phyloP scores from a whole-genome alignment of 108 stramenopile species.

The Skeletonema grethae region DNA sequence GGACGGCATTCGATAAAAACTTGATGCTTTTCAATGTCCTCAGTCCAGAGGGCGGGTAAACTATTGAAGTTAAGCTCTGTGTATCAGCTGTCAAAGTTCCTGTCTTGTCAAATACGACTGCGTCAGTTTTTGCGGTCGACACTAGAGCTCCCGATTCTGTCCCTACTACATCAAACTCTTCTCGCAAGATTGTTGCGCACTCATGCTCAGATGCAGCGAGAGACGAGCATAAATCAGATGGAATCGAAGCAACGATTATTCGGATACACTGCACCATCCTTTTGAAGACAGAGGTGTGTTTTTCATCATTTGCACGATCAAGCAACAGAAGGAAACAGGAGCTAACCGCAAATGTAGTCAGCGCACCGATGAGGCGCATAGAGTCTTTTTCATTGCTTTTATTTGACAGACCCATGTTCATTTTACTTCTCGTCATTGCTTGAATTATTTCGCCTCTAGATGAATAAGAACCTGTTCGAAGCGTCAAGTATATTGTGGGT shows the following conservation, averaged over 20 bases:
- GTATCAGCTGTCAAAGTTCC: constrained; percentile 84
- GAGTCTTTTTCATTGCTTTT: constrained; percentile 51
- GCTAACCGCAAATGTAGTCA: constrained; percentile 48
- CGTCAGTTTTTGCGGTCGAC: constrained; percentile 50
- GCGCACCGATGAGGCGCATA: constrained; percentile 44
- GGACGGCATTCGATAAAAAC: constrained; percentile 42
- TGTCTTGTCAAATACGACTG: constrained; percentile 90
- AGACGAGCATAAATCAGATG: constrained; percentile 62
- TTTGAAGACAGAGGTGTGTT: constrained; percentile 52
- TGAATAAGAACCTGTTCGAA: constrained; percentile 88
- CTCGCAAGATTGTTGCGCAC: constrained; percentile 48
- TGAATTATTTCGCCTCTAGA: constrained; percentile 84
- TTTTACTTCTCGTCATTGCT: constrained; percentile 42
- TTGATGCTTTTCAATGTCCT: background rate
- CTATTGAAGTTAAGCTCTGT: constrained; percentile 47
- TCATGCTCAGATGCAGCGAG: constrained; percentile 44
- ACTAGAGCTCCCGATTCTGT: constrained; percentile 66
- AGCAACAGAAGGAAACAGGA: constrained; percentile 53
- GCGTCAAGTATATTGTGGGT: constrained; percentile 34
- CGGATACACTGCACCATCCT: constrained; percentile 63
- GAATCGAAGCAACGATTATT: constrained; percentile 58
- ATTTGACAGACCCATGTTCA: constrained; percentile 56
- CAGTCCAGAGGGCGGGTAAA: constrained; percentile 16
- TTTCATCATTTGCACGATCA: background rate
- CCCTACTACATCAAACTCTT: constrained; percentile 64